These are phyloP conservation scores for Tricholoma saponaceum DNA, from an alignment of 768 basidiomycete species.

Conservation along the genomic window DNA sequence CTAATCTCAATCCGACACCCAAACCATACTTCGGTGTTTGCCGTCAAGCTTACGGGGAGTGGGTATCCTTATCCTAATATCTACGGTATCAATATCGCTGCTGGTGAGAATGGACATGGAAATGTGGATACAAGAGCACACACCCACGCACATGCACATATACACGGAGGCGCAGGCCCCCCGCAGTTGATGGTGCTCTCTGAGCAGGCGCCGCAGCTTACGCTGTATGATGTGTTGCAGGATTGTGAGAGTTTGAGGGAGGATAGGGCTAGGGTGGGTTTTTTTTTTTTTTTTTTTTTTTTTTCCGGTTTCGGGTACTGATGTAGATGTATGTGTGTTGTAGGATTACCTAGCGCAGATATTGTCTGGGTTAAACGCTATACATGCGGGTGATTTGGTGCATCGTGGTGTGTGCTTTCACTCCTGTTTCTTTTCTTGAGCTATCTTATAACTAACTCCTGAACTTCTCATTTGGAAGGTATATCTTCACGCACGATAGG, in stretches of 20 bases:
- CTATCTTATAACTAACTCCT: background rate
- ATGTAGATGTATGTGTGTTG: no score
- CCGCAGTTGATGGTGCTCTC: slow-evolving; percentile 62
- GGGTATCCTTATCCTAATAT: no score
- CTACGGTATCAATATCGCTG: no score
- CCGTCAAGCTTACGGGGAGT: slow-evolving; percentile 49
- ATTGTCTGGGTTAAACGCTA: slow-evolving; percentile 59
- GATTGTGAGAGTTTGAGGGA: slow-evolving; percentile 73
- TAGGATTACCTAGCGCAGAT: slow-evolving; percentile 79
- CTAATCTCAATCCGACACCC: slow-evolving; percentile 56
- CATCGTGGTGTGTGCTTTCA: slow-evolving; percentile 56
- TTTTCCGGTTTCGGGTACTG: no score
- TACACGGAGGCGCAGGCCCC: no score
- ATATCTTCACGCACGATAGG: slow-evolving; percentile 60
- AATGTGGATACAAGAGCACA: no score
- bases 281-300: slow-evolving; percentile 1
- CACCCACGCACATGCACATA: no score
- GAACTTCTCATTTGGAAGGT: slow-evolving; percentile 29
- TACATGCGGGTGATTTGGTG: slow-evolving; percentile 62
- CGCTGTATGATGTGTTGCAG: slow-evolving; percentile 70
- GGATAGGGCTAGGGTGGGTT: slow-evolving; percentile 60
- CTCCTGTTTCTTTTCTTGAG: background rate
- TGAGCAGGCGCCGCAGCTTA: slow-evolving; percentile 67
- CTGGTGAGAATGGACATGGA: no score
- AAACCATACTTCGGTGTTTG: slow-evolving; percentile 64